Evolutionary conservation across 805 yeast genomes (phyloP).

Genomic region (Wickerhamiella australiensis): DNA sequence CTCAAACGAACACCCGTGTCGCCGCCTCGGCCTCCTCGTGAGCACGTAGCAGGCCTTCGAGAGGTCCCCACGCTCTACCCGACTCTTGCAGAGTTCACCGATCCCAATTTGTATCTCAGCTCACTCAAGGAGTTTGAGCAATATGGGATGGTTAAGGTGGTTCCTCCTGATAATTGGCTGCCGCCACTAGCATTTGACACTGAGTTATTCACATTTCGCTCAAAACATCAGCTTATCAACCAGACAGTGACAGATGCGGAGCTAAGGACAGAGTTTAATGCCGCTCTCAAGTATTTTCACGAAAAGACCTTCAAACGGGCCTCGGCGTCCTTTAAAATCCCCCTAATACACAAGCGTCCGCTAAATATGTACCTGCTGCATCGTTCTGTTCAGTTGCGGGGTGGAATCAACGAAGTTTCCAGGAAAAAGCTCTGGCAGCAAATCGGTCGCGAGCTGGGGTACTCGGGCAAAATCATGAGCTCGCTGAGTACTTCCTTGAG

Average conservation of each 20-base stretch:
- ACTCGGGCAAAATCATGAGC: slow-evolving; percentile 57
- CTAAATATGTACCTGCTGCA: slow-evolving; percentile 52
- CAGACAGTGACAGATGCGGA: background rate
- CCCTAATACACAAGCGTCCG: slow-evolving; percentile 54
- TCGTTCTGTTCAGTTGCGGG: slow-evolving; percentile 46
- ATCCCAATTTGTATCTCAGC: slow-evolving; percentile 58
- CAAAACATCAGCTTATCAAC: slow-evolving; percentile 5
- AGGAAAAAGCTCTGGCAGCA: slow-evolving; percentile 67
- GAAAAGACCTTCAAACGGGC: background rate
- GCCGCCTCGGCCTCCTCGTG: background rate
- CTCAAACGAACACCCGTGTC: background rate
- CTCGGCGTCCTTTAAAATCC: slow-evolving; percentile 33
- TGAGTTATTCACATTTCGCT: slow-evolving; percentile 18
- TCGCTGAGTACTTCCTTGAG: slow-evolving; percentile 57
- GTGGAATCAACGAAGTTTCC: slow-evolving; percentile 57
- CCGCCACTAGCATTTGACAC: slow-evolving; percentile 30
- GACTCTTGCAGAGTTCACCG: slow-evolving; percentile 41
- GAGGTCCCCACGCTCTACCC: slow-evolving; percentile 50
- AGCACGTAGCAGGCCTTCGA: slow-evolving; percentile 22
- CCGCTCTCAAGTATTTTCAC: slow-evolving; percentile 9
- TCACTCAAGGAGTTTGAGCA: slow-evolving; percentile 33
- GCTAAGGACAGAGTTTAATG: background rate
- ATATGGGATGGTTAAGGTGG: slow-evolving; percentile 66
- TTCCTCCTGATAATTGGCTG: slow-evolving; percentile 43
- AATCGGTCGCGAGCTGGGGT: slow-evolving; percentile 69